These are phyloP conservation scores for Tylopilus balloui DNA, from an alignment of 768 basidiomycete species.

Conservation along the genomic window DNA sequence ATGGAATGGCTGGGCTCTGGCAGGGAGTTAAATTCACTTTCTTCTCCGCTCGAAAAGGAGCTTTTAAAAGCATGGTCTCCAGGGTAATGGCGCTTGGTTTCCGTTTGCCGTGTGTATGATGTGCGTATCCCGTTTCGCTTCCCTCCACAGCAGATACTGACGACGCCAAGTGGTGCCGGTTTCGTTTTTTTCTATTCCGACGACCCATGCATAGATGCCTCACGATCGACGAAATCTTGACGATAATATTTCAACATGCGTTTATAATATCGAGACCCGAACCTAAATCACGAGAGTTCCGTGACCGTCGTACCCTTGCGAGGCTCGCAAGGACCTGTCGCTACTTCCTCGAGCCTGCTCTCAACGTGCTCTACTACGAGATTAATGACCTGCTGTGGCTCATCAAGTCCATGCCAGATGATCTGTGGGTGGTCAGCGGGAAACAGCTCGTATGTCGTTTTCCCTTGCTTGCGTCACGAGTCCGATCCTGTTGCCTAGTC, in stretches of 20 bases:
- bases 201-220: conserved; percentile 33
- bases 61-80: conserved; percentile 2
- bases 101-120: conserved; percentile 22
- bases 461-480: too few species aligned
- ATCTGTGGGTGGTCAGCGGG: conserved; percentile 31
- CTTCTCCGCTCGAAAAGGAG: conserved; percentile 23
- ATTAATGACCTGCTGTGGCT: conserved; percentile 30
- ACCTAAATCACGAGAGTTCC: conserved; percentile 26
- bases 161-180: conserved; percentile 13
- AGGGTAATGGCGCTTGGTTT: conserved; percentile 9
- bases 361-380: conserved; percentile 31
- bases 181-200: conserved; percentile 6
- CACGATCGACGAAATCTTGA: conserved; percentile 32
- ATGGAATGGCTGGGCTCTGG: conserved; percentile 1
- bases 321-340: conserved; percentile 30
- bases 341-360: conserved; percentile 31
- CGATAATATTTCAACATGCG: conserved; percentile 29
- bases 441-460: conserved; percentile 25
- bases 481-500: conserved; percentile 18
- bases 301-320: conserved; percentile 30
- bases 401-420: conserved; percentile 30
- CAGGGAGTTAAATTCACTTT: conserved; percentile 2
- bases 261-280: conserved; percentile 27
- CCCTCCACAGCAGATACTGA: not conserved
- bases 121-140: conserved; percentile 13